Evolutionary conservation across 139 green algal genomes (phyloP), one percentile per base, ranked within the genome.

Genomic region (Chlorella ohadii): DNA sequence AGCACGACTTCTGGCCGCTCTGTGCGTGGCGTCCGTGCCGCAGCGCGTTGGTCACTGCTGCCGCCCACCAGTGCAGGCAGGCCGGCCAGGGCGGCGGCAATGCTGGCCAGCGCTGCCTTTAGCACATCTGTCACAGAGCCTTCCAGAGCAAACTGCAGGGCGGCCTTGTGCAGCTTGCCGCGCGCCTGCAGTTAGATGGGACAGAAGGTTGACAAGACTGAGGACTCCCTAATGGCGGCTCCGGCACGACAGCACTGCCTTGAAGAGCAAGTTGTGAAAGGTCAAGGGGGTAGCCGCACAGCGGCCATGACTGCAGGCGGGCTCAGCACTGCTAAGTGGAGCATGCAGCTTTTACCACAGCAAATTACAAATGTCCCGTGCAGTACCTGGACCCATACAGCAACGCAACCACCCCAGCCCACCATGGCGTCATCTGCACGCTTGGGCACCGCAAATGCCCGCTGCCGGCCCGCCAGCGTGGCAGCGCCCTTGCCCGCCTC

Each of bases 161-260:
- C 41, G 15, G 80, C 80, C 38, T 85, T 85, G 80, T 79, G 70
- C 66, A 79, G 56, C 68, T 72, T 79, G 38, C 80, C 80, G 1
- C 56, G 68, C 16, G 39, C 80, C 80, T 85, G 80, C 47, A 78
- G n/a, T 1, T 12, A 3, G 6, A 36, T 71, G 31, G 1, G 31
- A 71, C 44, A 27, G 28, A 11, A n/a, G 19, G 16, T n/a, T n/a
- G n/a, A 31, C 38, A 27, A 31, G 70, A 7, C 38, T 1, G n/a
- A 34, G 11, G 17, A 17, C 68, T 31, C 70, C 36, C 25, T 39
- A 34, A 39, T 63, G 41, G 36, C 6, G 63, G 4, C 33, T 41
- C 16, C 33, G n/a, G n/a, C n/a, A n/a, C n/a, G n/a, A n/a, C n/a
- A n/a, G n/a, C n/a, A n/a, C n/a, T n/a, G n/a, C n/a, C n/a, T n/a